phyloP scores from a whole-genome alignment of 2,329 filamentous ascomycete species.

The Lachnellula arida region DNA sequence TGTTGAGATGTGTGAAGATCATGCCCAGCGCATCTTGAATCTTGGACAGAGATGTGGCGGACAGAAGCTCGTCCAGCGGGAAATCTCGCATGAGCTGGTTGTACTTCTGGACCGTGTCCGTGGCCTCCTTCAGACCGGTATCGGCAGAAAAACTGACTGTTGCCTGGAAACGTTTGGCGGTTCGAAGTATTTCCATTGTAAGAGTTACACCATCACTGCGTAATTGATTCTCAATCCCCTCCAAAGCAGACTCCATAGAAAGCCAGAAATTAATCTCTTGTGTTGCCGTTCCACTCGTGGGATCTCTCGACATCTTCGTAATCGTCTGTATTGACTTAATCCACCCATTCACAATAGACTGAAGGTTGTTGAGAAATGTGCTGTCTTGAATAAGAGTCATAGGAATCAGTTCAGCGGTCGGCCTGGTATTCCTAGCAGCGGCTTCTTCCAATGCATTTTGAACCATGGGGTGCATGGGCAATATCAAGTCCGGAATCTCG shows the following conservation, averaged over 20 bases:
- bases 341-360: conserved; percentile 93
- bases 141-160: conserved; percentile 96
- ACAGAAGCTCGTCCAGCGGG: conserved; percentile 88
- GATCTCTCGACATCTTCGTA: conserved; percentile 88
- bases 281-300: conserved; percentile 70
- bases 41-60: conserved; percentile 83
- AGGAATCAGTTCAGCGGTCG: conserved; percentile 75
- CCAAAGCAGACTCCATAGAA: conserved; percentile 90
- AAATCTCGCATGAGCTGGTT: conserved; percentile 99
- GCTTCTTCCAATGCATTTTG: conserved; percentile 81
- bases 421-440: conserved; percentile 57
- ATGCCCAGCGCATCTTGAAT: conserved; percentile 82
- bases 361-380: conserved; percentile 86
- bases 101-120: conserved; percentile 96
- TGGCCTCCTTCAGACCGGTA: conserved; percentile 91
- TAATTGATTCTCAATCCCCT: conserved; percentile 86
- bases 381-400: conserved; percentile 76
- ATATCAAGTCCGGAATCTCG: conserved; percentile 87
- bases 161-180: conserved; percentile 96
- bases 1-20: conserved; percentile 94
- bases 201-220: conserved; percentile 82
- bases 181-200: conserved; percentile 90
- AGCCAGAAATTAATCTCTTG: conserved; percentile 99
- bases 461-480: conserved; percentile 85
- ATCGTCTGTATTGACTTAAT: conserved; percentile 98